Evolutionary conservation across 2,329 filamentous ascomycete genomes (phyloP), one percentile per base, ranked within the genome.

Genomic region (Gliomastix tumulicola): DNA sequence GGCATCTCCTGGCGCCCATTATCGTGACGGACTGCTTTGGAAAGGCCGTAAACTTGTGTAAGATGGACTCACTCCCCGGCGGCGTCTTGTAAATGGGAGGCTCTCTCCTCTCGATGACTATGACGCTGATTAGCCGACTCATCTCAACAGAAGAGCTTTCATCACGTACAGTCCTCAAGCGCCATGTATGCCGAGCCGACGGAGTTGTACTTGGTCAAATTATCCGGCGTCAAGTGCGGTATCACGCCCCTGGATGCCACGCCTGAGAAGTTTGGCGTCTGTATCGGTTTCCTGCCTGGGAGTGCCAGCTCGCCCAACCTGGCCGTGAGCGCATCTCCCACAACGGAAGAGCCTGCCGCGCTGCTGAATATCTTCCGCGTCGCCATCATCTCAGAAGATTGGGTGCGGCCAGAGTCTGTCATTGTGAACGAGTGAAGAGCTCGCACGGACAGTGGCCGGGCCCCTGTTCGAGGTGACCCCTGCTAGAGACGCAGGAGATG

Each of bases 221-320:
- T 84, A 65, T 98, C 92, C 27, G 88, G 89, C 4, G 89, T 85
- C 45, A 98, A 63, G 63, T 98, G 92, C 35, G 92, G 88, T 23
- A 97, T 68, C 2, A 76, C 77, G 17, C 92, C 92, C 50, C 92
- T 76, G 22, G 92, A 96, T 4, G 85, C 84, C 46, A 84, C 69
- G 35, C 79, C 82, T 40, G 95, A 66, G 57, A 84, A 94, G 54
- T 84, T 83, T 30, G 92, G 92, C 21, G 92, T 98, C 16, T 84
- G 66, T 44, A 96, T 70, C n/a, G 71, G 60, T 43, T 70, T 75
- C 41, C 84, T 72, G 30, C 61, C 78, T 49, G 59, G 68, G 6
- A 92, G 56, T 5, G 69, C 62, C 18, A 97, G 62, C 36, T 67
- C 70, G 5, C 85, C 88, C 8, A 90, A 62, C 36, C 88, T 76